Evolutionary conservation across 1,284 basidiomycete species (phyloP), one percentile per base, ranked within the genome.

Genomic region (Paramarasmius palmivorus): DNA sequence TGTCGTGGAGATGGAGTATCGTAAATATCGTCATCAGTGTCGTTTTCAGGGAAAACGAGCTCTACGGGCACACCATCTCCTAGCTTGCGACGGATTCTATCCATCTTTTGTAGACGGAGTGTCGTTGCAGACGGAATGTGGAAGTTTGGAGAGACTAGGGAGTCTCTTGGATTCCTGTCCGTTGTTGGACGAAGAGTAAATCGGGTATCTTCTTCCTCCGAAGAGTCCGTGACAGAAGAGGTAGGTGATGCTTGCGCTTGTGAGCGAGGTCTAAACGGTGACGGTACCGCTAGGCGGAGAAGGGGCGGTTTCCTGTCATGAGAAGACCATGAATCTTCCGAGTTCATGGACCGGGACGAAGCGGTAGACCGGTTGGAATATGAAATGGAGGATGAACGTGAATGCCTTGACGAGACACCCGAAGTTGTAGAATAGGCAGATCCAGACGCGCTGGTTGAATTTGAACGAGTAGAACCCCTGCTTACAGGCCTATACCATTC

Each of bases 41-140:
- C 34, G 7, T n/a, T 14, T 5, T 23, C 19, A 17, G 82, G 78
- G 66, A 86, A 86, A 48, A 87, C 78, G 35, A 85, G 72, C 38
- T 78, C 72, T 0, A 75, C 58, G 3, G 85, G 85, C 12, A 87
- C 78, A 22, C 77, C 78, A 17, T 84, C 74, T 0, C 85, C 85
- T 1, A 88, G 74, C 61, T 71, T 82, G 59, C 75, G 77, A 40
- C 78, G 73, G 49, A 88, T 67, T 34, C 79, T 70, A 41, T 83
- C 82, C 73, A 88, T 79, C 67, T 86, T 87, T 59, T 73, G 69
- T 49, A 77, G 74, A 12, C 81, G 75, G 17, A 75, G 56, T 45
- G 66, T 63, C 20, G 68, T 68, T 7, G 68, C 54, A 12, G 75
- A 75, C 8, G 75, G 70, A 44, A 78, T 71, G 34, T 57, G 57